Conservation (phyloP, 352 stramenopile species). For the Albugo laibachii region DNA sequence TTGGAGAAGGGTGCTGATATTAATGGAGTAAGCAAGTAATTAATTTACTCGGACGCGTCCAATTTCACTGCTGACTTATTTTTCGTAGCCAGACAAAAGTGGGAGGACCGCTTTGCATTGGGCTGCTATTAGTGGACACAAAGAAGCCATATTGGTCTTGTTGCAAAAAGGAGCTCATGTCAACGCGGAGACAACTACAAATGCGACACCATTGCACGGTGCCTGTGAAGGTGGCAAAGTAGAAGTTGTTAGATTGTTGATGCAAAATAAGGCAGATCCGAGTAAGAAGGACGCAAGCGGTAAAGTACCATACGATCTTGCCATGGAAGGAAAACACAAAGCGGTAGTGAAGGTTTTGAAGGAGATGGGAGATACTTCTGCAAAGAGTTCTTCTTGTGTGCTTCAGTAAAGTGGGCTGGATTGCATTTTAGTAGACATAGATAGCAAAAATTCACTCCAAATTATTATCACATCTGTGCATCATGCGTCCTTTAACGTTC, state of each 20-base stretch:
- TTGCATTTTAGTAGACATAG: too few species aligned
- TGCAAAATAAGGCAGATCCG: conserved; percentile 80
- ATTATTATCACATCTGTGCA: conserved; percentile 50
- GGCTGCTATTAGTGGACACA: conserved; percentile 84
- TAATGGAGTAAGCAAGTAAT: conserved; percentile 31
- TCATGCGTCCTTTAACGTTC: conserved; percentile 68
- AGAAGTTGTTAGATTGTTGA: conserved; percentile 81
- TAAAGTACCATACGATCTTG: conserved; percentile 84
- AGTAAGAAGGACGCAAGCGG: conserved; percentile 76
- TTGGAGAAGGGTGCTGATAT: conserved; percentile 76
- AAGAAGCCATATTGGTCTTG: conserved; percentile 71
- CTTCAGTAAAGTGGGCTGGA: conserved; percentile 30
- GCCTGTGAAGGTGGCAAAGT: conserved; percentile 81
- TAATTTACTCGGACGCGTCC: conserved; percentile 2
- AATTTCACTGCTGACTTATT: background rate
- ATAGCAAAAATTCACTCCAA: conserved; percentile 3
- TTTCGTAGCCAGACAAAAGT: conserved; percentile 76
- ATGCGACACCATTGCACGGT: conserved; percentile 78
- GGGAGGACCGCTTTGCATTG: conserved; percentile 83
- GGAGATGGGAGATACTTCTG: conserved; percentile 81
- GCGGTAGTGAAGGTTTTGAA: conserved; percentile 82
- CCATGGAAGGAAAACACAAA: conserved; percentile 85
- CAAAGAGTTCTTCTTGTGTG: conserved; percentile 65
- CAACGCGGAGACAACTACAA: conserved; percentile 78
- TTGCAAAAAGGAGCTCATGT: conserved; percentile 75